Conservation (phyloP, 768 basidiomycete genomes). For the Cystobasidium onofrii region DNA sequence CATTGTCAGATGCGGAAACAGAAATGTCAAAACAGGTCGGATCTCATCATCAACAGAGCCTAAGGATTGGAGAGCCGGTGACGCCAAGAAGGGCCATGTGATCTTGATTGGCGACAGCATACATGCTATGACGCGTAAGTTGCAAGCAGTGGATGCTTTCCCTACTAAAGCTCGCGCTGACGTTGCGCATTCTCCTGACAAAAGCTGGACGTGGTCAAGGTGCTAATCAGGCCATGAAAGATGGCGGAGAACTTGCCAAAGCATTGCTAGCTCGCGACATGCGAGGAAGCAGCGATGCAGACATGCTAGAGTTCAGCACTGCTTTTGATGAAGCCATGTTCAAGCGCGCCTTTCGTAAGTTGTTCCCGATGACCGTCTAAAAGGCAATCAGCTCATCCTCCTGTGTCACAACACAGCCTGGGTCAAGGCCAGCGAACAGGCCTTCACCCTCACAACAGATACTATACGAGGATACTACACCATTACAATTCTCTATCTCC, state of each 20-base stretch:
- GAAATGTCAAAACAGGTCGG: background rate
- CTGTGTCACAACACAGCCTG: background rate
- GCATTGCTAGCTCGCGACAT: background rate
- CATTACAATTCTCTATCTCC: background rate
- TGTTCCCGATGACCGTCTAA: background rate
- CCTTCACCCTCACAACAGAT: background rate
- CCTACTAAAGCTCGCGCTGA: background rate
- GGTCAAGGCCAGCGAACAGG: conserved; percentile 5
- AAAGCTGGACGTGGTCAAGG: conserved; percentile 7
- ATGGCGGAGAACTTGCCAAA: background rate
- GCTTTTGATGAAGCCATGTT: background rate
- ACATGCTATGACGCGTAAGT: conserved; percentile 17
- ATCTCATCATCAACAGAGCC: background rate
- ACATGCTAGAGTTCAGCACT: background rate
- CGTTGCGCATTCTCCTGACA: background rate
- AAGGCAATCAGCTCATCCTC: background rate
- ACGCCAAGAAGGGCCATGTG: background rate
- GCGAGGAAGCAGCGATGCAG: background rate
- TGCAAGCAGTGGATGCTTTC: background rate
- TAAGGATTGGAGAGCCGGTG: background rate
- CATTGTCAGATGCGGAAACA: background rate
- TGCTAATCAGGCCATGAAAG: conserved; percentile 12
- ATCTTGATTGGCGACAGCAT: conserved; percentile 11
- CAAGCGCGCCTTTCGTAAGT: conserved; percentile 13
- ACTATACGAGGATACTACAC: background rate